Evolutionary conservation across 306 rosid species (phyloP), one percentile per base, ranked within the genome.

Genomic region (Crotalaria pallida): DNA sequence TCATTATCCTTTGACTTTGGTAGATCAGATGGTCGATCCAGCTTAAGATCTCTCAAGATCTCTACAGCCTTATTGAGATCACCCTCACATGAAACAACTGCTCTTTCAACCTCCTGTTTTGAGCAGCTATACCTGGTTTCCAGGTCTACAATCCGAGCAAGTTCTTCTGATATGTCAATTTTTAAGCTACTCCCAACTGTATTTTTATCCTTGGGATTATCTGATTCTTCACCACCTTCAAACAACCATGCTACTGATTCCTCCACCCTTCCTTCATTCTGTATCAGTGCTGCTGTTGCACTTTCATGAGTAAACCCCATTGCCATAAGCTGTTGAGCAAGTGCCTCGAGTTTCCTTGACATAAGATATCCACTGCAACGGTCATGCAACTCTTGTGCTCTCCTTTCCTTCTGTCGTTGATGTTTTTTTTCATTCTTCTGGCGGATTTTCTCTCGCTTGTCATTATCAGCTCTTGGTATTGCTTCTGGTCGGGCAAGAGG

Each of bases 51-150:
- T 81, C 86, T 86, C 76, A 92, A 80, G 67, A 81, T 65, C 68
- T 86, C 96, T 4, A 85, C 89, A 29, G 92, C 92, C 82, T 84
- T 89, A 53, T 89, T 88, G 67, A 89, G 89, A 81, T 92, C 98
- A 73, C 98, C 98, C 73, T 92, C 98, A 77, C 85, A 86, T 40
- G 84, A 36, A 58, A 92, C 96, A 60, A 92, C 59, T 6, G 87
- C 92, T 83, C 96, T 89, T 81, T 92, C 96, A 65, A 92, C 96
- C 73, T 89, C 98, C 81, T 86, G 98, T 64, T 80, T 92, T 33
- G 90, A 86, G 84, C 88, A 92, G 56, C 73, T 62, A 49, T 67
- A 88, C 67, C 79, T 82, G 29, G 71, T 65, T 71, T 84, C 96
- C 71, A 92, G 16, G 69, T 81, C 92, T 38, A 89, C 81, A 68